Conservation (phyloP, 768 basidiomycete species). For the Epithele typhae region DNA sequence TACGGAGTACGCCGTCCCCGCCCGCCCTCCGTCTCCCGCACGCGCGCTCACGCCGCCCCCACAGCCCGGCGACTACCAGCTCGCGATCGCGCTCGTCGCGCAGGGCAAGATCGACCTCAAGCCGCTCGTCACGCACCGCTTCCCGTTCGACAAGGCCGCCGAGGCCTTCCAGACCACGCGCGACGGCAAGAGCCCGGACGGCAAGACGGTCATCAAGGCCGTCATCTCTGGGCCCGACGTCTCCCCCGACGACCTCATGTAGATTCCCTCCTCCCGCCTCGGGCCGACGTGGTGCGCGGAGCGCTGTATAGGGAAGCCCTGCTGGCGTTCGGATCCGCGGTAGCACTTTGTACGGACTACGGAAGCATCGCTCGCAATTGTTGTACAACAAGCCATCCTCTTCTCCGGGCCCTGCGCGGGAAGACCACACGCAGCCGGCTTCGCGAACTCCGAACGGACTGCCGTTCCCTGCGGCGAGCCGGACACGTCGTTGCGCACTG, state of each 20-base stretch:
- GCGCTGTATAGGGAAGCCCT: too few species aligned
- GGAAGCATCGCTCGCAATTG: too few species aligned
- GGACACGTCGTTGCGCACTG: too few species aligned
- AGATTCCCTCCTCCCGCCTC: too few species aligned
- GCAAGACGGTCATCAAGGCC: constrained; percentile 84
- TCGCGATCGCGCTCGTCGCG: constrained; percentile 80
- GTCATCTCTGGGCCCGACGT: constrained; percentile 83
- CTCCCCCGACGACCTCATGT: constrained; percentile 32
- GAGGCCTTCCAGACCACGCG: constrained; percentile 81
- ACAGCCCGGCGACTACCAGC: constrained; percentile 79
- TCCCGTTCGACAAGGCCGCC: constrained; percentile 70
- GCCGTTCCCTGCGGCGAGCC: too few species aligned
- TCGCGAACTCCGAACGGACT: too few species aligned
- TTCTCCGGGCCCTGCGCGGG: too few species aligned
- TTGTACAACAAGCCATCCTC: too few species aligned
- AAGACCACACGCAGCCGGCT: too few species aligned
- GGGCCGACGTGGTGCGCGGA: too few species aligned
- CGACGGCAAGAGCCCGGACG: constrained; percentile 78
- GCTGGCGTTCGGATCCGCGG: too few species aligned
- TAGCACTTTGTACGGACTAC: too few species aligned
- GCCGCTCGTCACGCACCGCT: constrained; percentile 88
- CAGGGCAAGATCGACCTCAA: constrained; percentile 82
- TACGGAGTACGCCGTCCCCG: constrained; percentile 55
- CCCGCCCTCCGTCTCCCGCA: not conserved
- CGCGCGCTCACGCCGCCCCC: not conserved